Percentiles rank a stretch among this genome's conserved stretches.
Conservation (phyloP, 2,329 filamentous ascomycete genomes). For the Cladosporium cucumerinum region DNA sequence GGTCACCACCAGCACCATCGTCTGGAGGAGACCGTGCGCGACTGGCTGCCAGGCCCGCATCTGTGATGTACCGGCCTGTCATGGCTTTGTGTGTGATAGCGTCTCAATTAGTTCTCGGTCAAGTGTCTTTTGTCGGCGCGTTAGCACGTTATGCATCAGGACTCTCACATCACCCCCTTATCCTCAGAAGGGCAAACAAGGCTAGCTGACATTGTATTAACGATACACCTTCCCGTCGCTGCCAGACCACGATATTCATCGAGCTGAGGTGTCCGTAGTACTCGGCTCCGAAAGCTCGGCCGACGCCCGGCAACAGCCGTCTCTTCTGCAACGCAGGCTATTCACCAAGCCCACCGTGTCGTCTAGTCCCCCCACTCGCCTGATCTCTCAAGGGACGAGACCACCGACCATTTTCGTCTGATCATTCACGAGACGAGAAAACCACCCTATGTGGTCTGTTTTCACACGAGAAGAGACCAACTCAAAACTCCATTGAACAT, state of each 20-base stretch:
- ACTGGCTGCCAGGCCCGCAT: not conserved
- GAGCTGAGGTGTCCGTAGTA: not conserved
- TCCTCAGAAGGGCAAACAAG: not conserved
- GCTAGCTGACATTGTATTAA: too few species aligned
- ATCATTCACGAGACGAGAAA: too few species aligned
- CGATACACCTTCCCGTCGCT: not conserved
- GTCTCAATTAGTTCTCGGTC: not conserved
- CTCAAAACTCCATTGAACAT: not conserved
- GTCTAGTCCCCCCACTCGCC: too few species aligned
- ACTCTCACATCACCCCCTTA: not conserved
- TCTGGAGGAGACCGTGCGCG: conserved; percentile 1
- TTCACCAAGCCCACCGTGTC: too few species aligned
- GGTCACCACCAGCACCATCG: conserved; percentile 24
- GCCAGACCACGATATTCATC: not conserved
- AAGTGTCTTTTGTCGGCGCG: not conserved
- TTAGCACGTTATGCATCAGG: not conserved
- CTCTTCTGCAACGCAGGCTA: too few species aligned
- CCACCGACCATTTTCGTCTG: too few species aligned
- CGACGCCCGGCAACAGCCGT: not conserved
- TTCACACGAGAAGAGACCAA: not conserved
- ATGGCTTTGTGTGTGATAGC: not conserved
- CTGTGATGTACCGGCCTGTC: not conserved
- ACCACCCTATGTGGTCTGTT: not conserved
- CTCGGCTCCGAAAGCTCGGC: not conserved
- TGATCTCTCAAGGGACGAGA: too few species aligned